Base-by-base conservation (phyloP, 2,329 filamentous ascomycete genomes). In the Lecanoromycetidae sp. region DNA sequence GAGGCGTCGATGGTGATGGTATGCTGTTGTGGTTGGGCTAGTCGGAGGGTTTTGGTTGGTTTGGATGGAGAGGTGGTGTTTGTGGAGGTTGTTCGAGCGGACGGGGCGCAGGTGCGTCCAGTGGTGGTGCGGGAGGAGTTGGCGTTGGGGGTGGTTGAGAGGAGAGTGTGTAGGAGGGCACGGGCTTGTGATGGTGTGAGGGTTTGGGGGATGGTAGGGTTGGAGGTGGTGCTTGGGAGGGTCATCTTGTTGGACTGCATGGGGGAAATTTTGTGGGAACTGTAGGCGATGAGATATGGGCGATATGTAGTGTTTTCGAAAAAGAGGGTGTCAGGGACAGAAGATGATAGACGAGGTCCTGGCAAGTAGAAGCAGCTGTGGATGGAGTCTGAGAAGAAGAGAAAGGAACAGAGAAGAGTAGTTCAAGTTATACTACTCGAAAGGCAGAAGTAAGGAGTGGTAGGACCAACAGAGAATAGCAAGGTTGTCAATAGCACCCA, bases 1-100 rank as follows among this genome's bases (percentile, higher is more conserved):
- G 62, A 64, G 7, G 57, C 56, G 46, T 66, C 61, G 36, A 66
- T 59, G 30, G 58, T 57, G 46, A 66, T 62, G 9, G 52, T 57
- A 15, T 35, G 30, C 20, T 33, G 38, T 17, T 34, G 25, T 2
- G 23, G 10, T n/a, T 19, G 37, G 17, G 34, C 23, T 10, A 8
- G 12, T 3, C 36, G 29, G 32, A 15, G 15, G n/a, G 25, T 0
- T 27, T 17, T 47, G 13, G 32, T 7, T 12, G 25, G 23, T 23
- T 13, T 13, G 34, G 2, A 20, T 15, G 44, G 29, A n/a, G 8
- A 13, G 27, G 38, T 7, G 10, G 34, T 25, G 19, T 6, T 34
- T 10, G 46, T 7, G 8, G 8, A 4, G 34, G 43, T 7, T 20
- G 1, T 32, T 8, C 19, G 15, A 15, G 34, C 19, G 23, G 34